phyloP scores from a whole-genome alignment of 2,329 filamentous ascomycete species.

The Rutstroemia sp. region DNA sequence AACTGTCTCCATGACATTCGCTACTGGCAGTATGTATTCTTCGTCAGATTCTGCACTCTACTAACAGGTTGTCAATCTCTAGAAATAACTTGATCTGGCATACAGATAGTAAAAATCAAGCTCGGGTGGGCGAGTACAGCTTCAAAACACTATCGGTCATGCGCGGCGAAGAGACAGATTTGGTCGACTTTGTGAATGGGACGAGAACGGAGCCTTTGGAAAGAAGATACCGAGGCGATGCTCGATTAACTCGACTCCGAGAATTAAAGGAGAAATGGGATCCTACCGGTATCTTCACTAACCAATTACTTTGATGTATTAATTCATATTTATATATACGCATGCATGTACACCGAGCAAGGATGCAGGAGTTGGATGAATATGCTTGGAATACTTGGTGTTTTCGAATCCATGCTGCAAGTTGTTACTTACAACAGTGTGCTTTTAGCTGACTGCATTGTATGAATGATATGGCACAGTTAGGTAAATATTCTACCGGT shows the following conservation, averaged over 20 bases:
- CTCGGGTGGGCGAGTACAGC: neutral
- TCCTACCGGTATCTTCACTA: neutral
- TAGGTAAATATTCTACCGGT: too few relatives aligned
- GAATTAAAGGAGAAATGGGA: neutral
- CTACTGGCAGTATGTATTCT: constrained; percentile 5
- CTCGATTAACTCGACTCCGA: neutral
- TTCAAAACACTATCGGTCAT: neutral
- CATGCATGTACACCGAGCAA: too few relatives aligned
- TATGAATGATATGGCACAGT: too few relatives aligned
- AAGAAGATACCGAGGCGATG: neutral
- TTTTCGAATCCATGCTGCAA: too few relatives aligned
- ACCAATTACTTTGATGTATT: neutral
- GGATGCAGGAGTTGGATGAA: too few relatives aligned
- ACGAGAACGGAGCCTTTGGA: neutral
- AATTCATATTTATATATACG: neutral
- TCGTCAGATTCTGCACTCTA: neutral
- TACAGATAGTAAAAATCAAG: neutral
- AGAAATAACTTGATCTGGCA: constrained; percentile 8
- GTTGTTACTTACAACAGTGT: too few relatives aligned
- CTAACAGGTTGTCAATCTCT: neutral
- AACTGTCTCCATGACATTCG: constrained; percentile 5
- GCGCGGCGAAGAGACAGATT: neutral
- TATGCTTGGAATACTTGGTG: too few relatives aligned
- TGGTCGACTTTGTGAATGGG: neutral
- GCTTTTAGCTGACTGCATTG: too few relatives aligned